Evolutionary conservation across 495 filamentous ascomycete species (phyloP), one percentile per base, ranked within the genome.

Genomic region (Stereocaulon alpinum): DNA sequence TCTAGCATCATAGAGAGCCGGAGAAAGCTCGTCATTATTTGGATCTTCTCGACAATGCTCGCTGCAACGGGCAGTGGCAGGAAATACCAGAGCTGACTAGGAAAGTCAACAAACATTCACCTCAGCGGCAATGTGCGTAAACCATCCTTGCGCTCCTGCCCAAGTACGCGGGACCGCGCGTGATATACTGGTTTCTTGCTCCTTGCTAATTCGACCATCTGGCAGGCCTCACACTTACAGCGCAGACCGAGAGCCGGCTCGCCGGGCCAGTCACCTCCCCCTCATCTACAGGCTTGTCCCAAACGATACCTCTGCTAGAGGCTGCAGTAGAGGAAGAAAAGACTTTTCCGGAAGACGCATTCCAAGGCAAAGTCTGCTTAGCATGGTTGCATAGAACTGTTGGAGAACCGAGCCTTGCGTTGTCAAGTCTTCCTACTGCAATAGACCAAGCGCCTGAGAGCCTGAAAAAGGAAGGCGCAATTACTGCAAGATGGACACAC

Each of bases 41-140:
- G 64, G 76, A 79, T 67, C 82, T 81, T 72, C 82, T 98, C 63
- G 88, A 97, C 67, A 80, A 82, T 64, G 89, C 89, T 63, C 86
- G 93, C 59, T 93, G 88, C 68, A 82, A 91, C 67, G 89, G 88
- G 32, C 84, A 81, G 66, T 98, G 93, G 93, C 80, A 87, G 61
- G 87, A 87, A 32, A 80, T 96, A n/a, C 87, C 86, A 32, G 93
- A 96, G 73, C 76, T 95, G 61, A 82, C 88, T 64, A 82, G 90
- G 64, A 97, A 98, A 73, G 81, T 96, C 61, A 86, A 82, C 65
- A 96, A 97, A 67, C 92, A 97, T 80, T 89, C 90, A 61, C 86
- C 90, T 48, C 83, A 91, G 37, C 83, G 86, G 66, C 80, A 80
- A 69, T 96, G 93, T 96, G 84, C 60, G 79, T 68, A 56, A 47